Conservation (phyloP, 2,329 filamentous ascomycete genomes). For the Fusarium hostae region DNA sequence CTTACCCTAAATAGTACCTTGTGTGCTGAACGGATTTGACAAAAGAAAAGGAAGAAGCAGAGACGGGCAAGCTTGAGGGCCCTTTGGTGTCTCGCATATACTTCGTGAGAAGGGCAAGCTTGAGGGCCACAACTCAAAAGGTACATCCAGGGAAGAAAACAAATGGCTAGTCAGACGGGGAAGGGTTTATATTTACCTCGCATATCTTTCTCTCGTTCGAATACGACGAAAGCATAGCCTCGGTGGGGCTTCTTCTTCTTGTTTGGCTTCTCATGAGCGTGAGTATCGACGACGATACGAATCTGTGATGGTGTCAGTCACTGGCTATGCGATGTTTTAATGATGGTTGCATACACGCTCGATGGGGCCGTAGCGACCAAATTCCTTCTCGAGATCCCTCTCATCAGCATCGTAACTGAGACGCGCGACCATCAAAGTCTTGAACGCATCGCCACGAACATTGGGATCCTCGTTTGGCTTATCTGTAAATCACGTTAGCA, state of each 20-base stretch:
- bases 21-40: conserved; percentile 36
- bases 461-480: conserved; percentile 87
- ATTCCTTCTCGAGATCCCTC: conserved; percentile 91
- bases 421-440: conserved; percentile 91
- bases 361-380: conserved; percentile 92
- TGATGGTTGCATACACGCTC: conserved; percentile 74
- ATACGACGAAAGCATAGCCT: conserved; percentile 97
- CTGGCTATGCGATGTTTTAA: not conserved
- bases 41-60: conserved; percentile 46
- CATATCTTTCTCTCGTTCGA: conserved; percentile 98
- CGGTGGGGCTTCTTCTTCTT: conserved; percentile 85
- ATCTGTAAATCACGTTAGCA: conserved; percentile 61
- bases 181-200: conserved; percentile 78
- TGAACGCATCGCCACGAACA: conserved; percentile 92
- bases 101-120: conserved; percentile 53
- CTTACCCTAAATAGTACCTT: conserved; percentile 62
- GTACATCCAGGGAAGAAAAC: conserved; percentile 40
- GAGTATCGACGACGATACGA: conserved; percentile 83
- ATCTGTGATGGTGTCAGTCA: conserved; percentile 67
- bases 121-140: conserved; percentile 55
- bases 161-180: conserved; percentile 45
- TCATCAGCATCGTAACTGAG: conserved; percentile 90
- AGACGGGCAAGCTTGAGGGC: conserved; percentile 70
- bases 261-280: conserved; percentile 73
- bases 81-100: conserved; percentile 59